Conservation (phyloP, 352 stramenopile species). For the Phytophthora pinifolia region DNA sequence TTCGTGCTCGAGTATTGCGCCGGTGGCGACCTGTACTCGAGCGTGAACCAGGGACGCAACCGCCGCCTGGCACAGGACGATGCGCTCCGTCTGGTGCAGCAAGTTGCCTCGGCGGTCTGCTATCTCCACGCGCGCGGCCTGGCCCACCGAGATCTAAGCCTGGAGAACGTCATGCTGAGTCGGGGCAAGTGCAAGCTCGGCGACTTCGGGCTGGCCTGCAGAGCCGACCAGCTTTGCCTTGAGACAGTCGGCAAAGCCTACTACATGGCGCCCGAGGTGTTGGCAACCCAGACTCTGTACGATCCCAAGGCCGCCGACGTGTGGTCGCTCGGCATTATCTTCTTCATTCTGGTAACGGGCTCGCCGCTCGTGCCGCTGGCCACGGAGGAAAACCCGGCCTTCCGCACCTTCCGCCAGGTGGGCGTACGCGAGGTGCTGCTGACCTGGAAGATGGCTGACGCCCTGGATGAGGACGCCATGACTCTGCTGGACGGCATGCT, state of each 20-base stretch:
- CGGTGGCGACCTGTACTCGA: constrained; percentile 33
- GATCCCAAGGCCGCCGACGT: constrained; percentile 45
- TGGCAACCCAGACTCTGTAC: constrained; percentile 27
- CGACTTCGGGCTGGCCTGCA: constrained; percentile 47
- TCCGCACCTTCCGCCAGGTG: constrained; percentile 28
- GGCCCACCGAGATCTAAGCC: constrained; percentile 42
- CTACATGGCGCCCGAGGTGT: constrained; percentile 46
- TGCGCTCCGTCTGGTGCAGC: constrained; percentile 28
- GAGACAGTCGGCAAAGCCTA: constrained; percentile 40
- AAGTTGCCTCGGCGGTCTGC: constrained; percentile 20
- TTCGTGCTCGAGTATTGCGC: constrained; percentile 51
- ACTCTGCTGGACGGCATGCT: constrained; percentile 30
- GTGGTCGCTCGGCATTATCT: constrained; percentile 55
- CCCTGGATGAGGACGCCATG: constrained; percentile 13
- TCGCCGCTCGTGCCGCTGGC: constrained; percentile 40
- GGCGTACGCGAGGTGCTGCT: constrained; percentile 31
- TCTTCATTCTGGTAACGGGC: constrained; percentile 52
- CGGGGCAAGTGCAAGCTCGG: constrained; percentile 36
- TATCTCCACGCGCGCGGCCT: constrained; percentile 30
- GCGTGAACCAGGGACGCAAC: constrained; percentile 23
- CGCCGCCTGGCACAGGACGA: constrained; percentile 9
- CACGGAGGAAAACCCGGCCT: constrained; percentile 23
- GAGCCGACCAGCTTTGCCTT: constrained; percentile 15
- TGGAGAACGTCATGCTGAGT: constrained; percentile 43
- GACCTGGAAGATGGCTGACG: constrained; percentile 28